Conservation (phyloP, 345 rosid genomes). For the Hibiscus trionum region DNA sequence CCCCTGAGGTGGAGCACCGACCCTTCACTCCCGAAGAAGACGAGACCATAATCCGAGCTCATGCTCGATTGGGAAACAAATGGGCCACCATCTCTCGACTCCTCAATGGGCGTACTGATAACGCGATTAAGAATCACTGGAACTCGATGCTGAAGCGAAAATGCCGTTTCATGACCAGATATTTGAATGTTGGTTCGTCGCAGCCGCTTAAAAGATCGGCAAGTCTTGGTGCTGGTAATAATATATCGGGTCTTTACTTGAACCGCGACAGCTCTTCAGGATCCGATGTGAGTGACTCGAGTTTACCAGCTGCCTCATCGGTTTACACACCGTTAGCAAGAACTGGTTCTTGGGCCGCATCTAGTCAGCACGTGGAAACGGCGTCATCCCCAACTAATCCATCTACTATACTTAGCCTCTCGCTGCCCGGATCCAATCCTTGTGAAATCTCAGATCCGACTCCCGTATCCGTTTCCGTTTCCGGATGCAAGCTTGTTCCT, state of each 20-base stretch:
- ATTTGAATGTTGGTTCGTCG: conserved; percentile 20
- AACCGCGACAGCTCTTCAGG: conserved; percentile 60
- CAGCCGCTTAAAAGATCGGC: conserved; percentile 63
- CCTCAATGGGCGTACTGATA: conserved; percentile 70
- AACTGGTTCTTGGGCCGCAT: conserved; percentile 29
- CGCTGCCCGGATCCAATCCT: conserved; percentile 54
- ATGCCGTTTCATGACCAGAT: conserved; percentile 37
- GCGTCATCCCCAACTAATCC: conserved; percentile 41
- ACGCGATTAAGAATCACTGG: conserved; percentile 82
- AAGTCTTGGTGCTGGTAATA: conserved; percentile 42
- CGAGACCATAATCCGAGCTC: conserved; percentile 53
- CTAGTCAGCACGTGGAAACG: conserved; percentile 26
- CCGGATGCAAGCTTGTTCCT: conserved; percentile 15
- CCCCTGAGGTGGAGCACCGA: conserved; percentile 74
- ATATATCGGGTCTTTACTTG: conserved; percentile 35
- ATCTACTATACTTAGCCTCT: conserved; percentile 49
- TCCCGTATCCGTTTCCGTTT: conserved; percentile 1
- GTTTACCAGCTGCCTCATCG: conserved; percentile 37
- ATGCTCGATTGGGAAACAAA: conserved; percentile 67
- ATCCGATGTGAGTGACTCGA: conserved; percentile 66
- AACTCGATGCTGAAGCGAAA: conserved; percentile 73
- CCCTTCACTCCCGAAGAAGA: conserved; percentile 64
- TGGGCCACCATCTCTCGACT: conserved; percentile 82
- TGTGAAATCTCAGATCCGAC: conserved; percentile 21
- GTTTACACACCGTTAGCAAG: conserved; percentile 33